phyloP scores from a whole-genome alignment of 768 basidiomycete genomes.

The Tylopilus balloui region DNA sequence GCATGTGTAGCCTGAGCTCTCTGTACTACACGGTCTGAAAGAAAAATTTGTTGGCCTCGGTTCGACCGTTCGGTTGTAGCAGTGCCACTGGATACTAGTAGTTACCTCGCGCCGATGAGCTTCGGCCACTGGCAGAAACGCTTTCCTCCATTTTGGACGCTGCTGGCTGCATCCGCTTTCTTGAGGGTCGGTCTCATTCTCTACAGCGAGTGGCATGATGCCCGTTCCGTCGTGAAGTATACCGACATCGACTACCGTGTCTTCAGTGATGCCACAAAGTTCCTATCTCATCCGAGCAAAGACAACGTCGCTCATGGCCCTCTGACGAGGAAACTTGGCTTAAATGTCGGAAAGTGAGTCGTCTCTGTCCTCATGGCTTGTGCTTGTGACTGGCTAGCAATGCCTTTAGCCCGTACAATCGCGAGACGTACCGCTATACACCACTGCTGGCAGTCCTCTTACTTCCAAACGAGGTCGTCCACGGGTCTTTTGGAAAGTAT shows the following conservation, averaged over 20 bases:
- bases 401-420: conserved; percentile 70
- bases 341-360: conserved; percentile 73
- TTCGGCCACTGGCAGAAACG: conserved; percentile 7
- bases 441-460: conserved; percentile 84
- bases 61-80: too few species aligned
- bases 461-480: conserved; percentile 74
- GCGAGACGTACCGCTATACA: conserved; percentile 95
- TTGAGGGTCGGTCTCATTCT: conserved; percentile 68
- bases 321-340: conserved; percentile 36
- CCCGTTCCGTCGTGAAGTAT: conserved; percentile 80
- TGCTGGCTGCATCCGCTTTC: conserved; percentile 51
- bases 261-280: conserved; percentile 86
- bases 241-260: conserved; percentile 98
- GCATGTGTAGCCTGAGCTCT: not conserved
- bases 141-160: conserved; percentile 41
- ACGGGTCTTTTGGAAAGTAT: conserved; percentile 87
- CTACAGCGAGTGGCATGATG: conserved; percentile 91
- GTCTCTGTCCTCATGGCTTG: not conserved
- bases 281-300: conserved; percentile 49
- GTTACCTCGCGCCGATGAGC: not conserved
- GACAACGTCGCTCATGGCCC: conserved; percentile 61
- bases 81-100: too few species aligned
- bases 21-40: not conserved
- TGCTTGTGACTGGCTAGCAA: conserved; percentile 4
- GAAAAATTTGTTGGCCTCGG: too few species aligned